Base-by-base conservation (phyloP, 768 basidiomycete species). In the Pleurotus pulmonarius region DNA sequence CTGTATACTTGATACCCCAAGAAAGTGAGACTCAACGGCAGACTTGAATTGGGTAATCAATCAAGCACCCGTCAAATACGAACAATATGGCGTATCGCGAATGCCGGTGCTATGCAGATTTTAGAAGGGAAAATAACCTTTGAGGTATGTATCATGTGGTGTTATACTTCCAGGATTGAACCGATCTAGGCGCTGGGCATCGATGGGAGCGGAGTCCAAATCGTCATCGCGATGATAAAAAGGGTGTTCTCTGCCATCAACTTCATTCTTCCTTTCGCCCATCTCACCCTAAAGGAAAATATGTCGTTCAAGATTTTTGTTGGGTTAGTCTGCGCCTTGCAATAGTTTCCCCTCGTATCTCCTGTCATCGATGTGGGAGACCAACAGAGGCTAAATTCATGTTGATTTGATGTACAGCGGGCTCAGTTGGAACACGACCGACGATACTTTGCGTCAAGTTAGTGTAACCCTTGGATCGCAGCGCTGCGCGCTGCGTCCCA, bases 401-500 rank as follows among this genome's bases (percentile, higher is more conserved):
- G 68, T 73, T 73, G 69, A 34, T 64, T 72, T 39, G 51, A 34
- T 77, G 76, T 86, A 75, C 86, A 92, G 91, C 80, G 92, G 92
- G 85, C 81, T 92, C 82, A 92, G 89, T 83, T 93, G 91, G 91
- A 90, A 88, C 80, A 96, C 94, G 73, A 94, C 85, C 71, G 94
- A 96, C 83, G 94, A 96, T 43, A 83, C 83, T 56, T 82, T 97
- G 64, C 87, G 88, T 74, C 74, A 85, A 77, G 93, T 94, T 82
- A 87, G 91, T 90, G 66, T 82, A 44, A 15, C 55, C 4, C 20
- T 22, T 12, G 69, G 71, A 62, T 63, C 29, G 29, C 67, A 57
- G 56, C 63, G 56, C 63, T 64, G 59, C 46, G 49, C 20, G 58
- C 68, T 60, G 29, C 29, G 9, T 34, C 11, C 29, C 63, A 56